Conservation (phyloP, 140 eudicot species). For the Flaveria floridana region DNA sequence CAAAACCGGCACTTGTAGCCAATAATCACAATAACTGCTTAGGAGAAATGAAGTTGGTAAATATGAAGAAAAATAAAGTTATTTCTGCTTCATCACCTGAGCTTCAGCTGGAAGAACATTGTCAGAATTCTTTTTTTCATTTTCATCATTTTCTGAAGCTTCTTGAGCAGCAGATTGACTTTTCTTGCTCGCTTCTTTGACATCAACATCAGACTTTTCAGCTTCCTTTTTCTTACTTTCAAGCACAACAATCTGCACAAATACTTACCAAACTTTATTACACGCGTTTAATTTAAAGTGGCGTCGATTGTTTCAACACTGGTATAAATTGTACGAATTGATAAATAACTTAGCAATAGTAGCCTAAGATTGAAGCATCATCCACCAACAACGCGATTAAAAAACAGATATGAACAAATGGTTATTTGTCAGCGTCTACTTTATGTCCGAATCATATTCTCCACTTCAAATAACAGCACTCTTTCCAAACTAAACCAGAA, state of each 20-base stretch:
- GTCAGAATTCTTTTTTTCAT: constrained; percentile 7
- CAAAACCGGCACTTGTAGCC: neutral
- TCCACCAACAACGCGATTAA: constrained; percentile 18
- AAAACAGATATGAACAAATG: neutral
- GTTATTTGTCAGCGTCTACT: constrained; percentile 11
- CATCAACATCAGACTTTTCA: constrained; percentile 32
- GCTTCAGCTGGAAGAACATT: constrained; percentile 19
- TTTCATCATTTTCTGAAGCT: constrained; percentile 31
- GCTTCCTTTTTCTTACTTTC: constrained; percentile 46
- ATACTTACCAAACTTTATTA: constrained; percentile 9
- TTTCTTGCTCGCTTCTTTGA: constrained; percentile 33
- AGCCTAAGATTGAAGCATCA: constrained; percentile 12
- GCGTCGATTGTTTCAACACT: neutral
- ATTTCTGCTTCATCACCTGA: constrained; percentile 30
- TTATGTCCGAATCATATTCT: neutral
- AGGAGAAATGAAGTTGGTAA: neutral
- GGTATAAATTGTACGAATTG: neutral
- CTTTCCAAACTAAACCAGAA: neutral
- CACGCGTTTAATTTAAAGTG: neutral
- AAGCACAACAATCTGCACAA: constrained; percentile 49
- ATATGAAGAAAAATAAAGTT: neutral
- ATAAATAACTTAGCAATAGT: constrained; percentile 1
- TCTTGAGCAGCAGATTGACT: constrained; percentile 27
- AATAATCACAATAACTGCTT: neutral
- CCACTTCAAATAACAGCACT: neutral